Evolutionary conservation across 495 filamentous ascomycete genomes (phyloP), one percentile per base, ranked within the genome.

Genomic region (Umbilicaria muhlenbergii): DNA sequence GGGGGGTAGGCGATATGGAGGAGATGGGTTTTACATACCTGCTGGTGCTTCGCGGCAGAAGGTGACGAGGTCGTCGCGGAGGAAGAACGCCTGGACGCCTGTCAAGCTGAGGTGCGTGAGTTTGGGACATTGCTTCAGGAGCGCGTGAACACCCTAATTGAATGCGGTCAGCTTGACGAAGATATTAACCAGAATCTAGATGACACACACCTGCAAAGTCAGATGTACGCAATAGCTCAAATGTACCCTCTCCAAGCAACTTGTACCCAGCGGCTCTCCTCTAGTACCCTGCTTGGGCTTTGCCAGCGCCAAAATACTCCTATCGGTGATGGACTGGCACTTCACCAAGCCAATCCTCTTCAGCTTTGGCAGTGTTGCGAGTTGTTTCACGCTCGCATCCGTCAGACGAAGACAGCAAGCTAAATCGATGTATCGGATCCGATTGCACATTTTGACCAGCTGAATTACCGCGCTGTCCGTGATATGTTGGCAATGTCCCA

Each of bases 371-470:
- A 99, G 69, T 10, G 68, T 75, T 2, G 92, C 88, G 18, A 99
- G 68, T 48, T 82, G 78, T 42, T 71, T 77, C n/a, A 99, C 80
- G 38, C 86, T 94, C 2, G 62, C 61, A 52, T 99, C 91, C 0
- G 92, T 95, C 40, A 99, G 68, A 47, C 80, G 77, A n/a, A 69
- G 71, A 60, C 92, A 99, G 65, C 92, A 96, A 11, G 92, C 92
- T 39, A 99, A 62, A 55, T 99, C 92, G 43, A 99, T 96, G 54
- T 99, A 99, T 39, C 92, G 71, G 49, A 99, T 95, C 31, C 92
- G 75, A 61, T 88, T 95, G 67, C 92, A 99, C 34, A 62, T 63
- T 46, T 80, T 78, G 33, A 94, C 86, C 7, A 99, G 68, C 34
- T 78, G 75, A 39, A 79, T 78, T 7, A 99, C 85, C 6, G 83